Evolutionary conservation across 108 stramenopile genomes (phyloP), one percentile per base, ranked within the genome.

Genomic region (Fistulifera pelliculosa): DNA sequence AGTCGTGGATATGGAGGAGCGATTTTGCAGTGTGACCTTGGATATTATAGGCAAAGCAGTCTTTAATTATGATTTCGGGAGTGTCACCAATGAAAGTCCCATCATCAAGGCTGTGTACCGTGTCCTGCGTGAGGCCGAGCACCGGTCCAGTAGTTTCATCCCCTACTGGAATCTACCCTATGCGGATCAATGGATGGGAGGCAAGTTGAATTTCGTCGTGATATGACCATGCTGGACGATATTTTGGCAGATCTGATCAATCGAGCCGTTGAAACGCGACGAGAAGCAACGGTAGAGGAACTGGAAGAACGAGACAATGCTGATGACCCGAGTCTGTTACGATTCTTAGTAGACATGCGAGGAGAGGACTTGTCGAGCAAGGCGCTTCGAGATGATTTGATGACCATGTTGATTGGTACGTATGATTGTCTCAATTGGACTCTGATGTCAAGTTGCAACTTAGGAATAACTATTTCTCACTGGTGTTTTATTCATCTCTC

Each of bases 131-230:
- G 93, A 94, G 59, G 87, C 88, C 19, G 93, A 94, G 59, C 88
- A 90, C 50, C 70, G 93, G 22, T 84, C 86, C n/a, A 82, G 84
- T 1, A 80, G 81, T 15, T 88, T 94, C 52, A 88, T 94, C 41
- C 93, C 93, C 11, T 94, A 88, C 56, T 94, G 93, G 93, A 85
- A 87, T 65, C 70, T 94, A 27, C 93, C 93, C 1, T 90, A 86
- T 66, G 88, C 93, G 24, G 86, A 87, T 17, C 79, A 86, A 64
- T 88, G 84, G 83, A 87, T 94, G 83, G 85, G 83, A 21, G 80
- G 85, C 89, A 90, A 62, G 81, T 83, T 1, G 88, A 88, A 55
- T 94, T 94, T 59, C 77, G 83, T 2, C 74, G 70, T 44, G 89
- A 94, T 61, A 85, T 94, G 87, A 80, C 74, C 54, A 83, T 94